These are phyloP conservation scores for Castanopsis chinensis DNA, from an alignment of 306 rosid species.

Conservation along the genomic window DNA sequence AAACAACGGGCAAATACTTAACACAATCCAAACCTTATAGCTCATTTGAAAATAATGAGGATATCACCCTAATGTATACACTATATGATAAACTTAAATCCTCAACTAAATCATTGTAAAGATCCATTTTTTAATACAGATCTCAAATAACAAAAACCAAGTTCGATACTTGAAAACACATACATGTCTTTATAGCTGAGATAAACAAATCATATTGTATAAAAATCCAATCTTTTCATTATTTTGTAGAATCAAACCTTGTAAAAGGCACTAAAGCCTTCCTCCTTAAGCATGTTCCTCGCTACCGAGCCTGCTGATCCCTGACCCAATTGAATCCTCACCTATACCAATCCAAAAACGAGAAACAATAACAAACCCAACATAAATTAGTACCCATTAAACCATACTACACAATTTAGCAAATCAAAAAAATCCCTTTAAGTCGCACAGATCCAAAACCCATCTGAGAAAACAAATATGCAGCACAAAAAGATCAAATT, in stretches of 20 bases:
- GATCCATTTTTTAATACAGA: constrained; percentile 9
- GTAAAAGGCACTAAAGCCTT: constrained; percentile 81
- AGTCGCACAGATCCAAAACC: constrained; percentile 55
- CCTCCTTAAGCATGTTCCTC: constrained; percentile 75
- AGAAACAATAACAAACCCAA: not conserved
- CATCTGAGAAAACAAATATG: not conserved
- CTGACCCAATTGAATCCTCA: constrained; percentile 97
- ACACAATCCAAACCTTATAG: not conserved
- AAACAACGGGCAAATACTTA: not conserved
- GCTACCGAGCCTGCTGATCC: constrained; percentile 83
- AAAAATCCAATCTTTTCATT: not conserved
- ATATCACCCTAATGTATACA: not conserved
- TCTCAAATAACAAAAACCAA: not conserved
- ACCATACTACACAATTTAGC: not conserved
- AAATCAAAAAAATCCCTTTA: not conserved
- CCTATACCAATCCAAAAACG: constrained; percentile 46
- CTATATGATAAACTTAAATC: not conserved
- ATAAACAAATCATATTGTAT: not conserved
- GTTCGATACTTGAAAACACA: not conserved
- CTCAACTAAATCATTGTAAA: not conserved
- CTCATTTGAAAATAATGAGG: not conserved
- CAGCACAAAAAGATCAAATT: not conserved
- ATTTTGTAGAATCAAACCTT: constrained; percentile 47
- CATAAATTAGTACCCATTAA: not conserved
- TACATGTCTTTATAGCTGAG: not conserved